Evolutionary conservation across 805 yeast species (phyloP).

Genomic region (Metschnikowia santaceciliae): DNA sequence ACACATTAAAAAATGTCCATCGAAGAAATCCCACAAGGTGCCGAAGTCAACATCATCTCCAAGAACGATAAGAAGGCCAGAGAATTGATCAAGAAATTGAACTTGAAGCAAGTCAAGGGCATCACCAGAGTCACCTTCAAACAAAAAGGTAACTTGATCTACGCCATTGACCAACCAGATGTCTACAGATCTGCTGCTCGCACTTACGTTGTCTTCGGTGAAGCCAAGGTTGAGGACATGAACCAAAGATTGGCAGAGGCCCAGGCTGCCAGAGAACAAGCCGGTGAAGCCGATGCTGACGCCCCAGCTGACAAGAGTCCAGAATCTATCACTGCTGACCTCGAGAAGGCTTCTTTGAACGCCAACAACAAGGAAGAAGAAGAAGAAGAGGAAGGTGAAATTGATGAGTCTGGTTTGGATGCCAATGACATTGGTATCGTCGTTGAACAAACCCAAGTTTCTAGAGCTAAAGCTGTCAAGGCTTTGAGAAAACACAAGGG

Average conservation of each 20-base stretch:
- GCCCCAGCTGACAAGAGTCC: conserved; percentile 54
- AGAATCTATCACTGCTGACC: conserved; percentile 78
- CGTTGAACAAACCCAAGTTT: conserved; percentile 85
- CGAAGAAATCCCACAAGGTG: conserved; percentile 74
- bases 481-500: conserved; percentile 86
- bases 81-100: conserved; percentile 80
- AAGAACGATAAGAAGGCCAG: conserved; percentile 96
- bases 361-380: conserved; percentile 42
- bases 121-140: conserved; percentile 94
- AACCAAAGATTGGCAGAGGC: conserved; percentile 82
- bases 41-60: conserved; percentile 74
- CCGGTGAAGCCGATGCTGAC: conserved; percentile 36
- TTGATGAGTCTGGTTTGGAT: conserved; percentile 82
- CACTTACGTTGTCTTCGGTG: conserved; percentile 95
- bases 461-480: conserved; percentile 86
- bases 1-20: conserved; percentile 32
- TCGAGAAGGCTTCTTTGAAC: conserved; percentile 60
- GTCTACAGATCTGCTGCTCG: conserved; percentile 93
- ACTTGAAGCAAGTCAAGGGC: conserved; percentile 86
- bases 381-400: conserved; percentile 65
- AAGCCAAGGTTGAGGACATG: conserved; percentile 93
- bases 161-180: conserved; percentile 89
- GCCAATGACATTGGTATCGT: conserved; percentile 81
- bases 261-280: conserved; percentile 66
- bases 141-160: conserved; percentile 85